phyloP scores from a whole-genome alignment of 2,329 filamentous ascomycete genomes.

The Fusarium miscanthi region DNA sequence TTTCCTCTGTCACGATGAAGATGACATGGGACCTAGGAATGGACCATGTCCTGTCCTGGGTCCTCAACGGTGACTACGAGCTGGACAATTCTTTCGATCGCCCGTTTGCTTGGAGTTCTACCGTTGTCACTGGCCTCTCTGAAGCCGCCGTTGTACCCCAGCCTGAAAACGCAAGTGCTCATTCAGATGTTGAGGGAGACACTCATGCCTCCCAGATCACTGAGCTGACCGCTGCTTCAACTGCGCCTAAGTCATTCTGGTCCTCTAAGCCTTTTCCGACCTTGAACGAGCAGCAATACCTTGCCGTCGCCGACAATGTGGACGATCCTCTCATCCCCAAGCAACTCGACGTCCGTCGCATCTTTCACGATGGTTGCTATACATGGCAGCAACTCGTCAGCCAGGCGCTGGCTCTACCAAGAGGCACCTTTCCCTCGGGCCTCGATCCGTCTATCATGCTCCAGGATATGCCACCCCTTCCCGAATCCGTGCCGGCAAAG shows the following conservation, averaged over 20 bases:
- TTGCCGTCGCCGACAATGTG: constrained; percentile 27
- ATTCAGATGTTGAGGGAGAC: constrained; percentile 20
- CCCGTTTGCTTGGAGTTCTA: constrained; percentile 41
- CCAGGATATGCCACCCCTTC: constrained; percentile 43
- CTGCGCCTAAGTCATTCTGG: constrained; percentile 15
- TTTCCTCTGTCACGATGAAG: constrained; percentile 38
- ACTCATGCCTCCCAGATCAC: constrained; percentile 12
- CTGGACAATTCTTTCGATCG: constrained; percentile 35
- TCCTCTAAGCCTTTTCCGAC: constrained; percentile 8
- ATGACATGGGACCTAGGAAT: constrained; percentile 45
- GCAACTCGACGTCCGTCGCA: constrained; percentile 33
- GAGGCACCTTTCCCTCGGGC: constrained; percentile 35
- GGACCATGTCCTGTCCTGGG: constrained; percentile 47
- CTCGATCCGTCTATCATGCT: constrained; percentile 41
- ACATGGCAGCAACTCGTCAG: constrained; percentile 40
- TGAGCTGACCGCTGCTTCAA: constrained; percentile 27
- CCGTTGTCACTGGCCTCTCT: constrained; percentile 42
- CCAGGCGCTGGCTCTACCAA: constrained; percentile 33
- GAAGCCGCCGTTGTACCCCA: constrained; percentile 35
- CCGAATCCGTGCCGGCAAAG: constrained; percentile 35
- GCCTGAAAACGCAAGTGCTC: constrained; percentile 36
- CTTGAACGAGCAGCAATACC: constrained; percentile 20
- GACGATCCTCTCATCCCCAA: constrained; percentile 41
- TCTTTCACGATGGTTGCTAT: constrained; percentile 35
- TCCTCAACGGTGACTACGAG: constrained; percentile 41